Evolutionary conservation across 208 protist species (phyloP), one percentile per base, ranked within the genome.

Genomic region (Trypanosomatidae sp.): DNA sequence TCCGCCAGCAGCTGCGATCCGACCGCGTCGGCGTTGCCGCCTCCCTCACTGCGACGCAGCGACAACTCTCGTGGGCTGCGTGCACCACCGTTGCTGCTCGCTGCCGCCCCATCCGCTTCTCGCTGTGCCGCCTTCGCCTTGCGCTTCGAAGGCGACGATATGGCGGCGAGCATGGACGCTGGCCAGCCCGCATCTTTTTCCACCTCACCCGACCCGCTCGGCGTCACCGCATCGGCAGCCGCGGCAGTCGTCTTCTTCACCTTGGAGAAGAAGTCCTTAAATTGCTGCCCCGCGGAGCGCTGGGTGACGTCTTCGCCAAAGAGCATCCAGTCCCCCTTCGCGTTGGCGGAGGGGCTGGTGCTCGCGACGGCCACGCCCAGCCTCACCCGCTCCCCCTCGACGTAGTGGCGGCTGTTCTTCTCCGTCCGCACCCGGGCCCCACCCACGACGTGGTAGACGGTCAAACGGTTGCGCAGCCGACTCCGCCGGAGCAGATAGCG

Each of bases 401-500:
- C 74, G 66, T 76, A 79, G 71, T 91, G 86, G 7, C 78, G 80
- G 6, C 60, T 71, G 1, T 69, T 46, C 44, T 71, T 81, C 49
- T 82, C 81, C 62, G 89, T 91, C 30, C 70, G 53, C 15, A 90
- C 81, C 17, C 28, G 66, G 12, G 83, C 71, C n/a, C 77, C 76
- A 6, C 82, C 85, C 25, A 86, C 12, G 43, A 92, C 60, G 68
- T 79, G 73, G 69, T 77, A 92, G 25, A 94, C 58, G 10, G 77
- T 77, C 44, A 94, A 65, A 8, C 81, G 81, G 0, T 53, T 79
- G 33, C 82, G 90, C 30, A 94, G 70, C 2, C 83, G 82, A 44
- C 90, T 86, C 67, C 80, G 70, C 15, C 78, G 80, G 52, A 94
- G 36, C 19, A 91, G 55, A 59, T 85, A 94, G 43, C 64, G 79